Evolutionary conservation across 768 basidiomycete species (phyloP).

Genomic region (Lactarius indigo): DNA sequence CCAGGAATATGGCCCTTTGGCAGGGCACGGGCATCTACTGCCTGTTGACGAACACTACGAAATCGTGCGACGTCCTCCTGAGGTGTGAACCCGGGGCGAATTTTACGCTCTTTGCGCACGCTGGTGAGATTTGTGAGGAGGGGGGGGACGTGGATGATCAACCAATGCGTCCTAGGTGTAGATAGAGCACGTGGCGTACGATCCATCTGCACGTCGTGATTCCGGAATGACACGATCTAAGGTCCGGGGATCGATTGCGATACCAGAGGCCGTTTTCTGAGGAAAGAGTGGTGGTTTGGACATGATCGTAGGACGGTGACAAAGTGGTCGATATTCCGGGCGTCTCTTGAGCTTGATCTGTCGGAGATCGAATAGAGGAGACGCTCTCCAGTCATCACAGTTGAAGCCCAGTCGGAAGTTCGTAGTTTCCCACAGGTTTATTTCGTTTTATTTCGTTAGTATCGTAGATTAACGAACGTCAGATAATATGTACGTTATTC

Average conservation of each 20-base stretch:
- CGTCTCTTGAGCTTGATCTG: neutral
- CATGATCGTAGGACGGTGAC: constrained; percentile 11
- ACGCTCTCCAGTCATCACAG: neutral
- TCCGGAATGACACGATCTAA: constrained; percentile 87
- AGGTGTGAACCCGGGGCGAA: constrained; percentile 90
- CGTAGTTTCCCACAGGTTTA: no score
- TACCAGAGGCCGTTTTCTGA: constrained; percentile 68
- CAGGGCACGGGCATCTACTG: constrained; percentile 58
- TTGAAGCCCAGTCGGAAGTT: no score
- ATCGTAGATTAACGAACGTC: no score
- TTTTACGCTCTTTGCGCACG: constrained; percentile 81
- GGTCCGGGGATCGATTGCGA: constrained; percentile 80
- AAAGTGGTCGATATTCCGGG: neutral
- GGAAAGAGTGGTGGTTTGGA: constrained; percentile 66
- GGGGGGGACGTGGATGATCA: neutral
- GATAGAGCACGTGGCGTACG: constrained; percentile 47
- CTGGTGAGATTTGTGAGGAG: constrained; percentile 39
- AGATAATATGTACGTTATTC: no score
- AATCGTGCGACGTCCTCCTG: constrained; percentile 92
- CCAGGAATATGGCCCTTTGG: constrained; percentile 83
- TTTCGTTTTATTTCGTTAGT: no score
- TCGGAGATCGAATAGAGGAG: constrained; percentile 18
- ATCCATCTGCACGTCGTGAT: constrained; percentile 77
- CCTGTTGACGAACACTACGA: constrained; percentile 70
- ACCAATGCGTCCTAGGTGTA: constrained; percentile 2